phyloP scores from a whole-genome alignment of 108 stramenopile species.

The Cylindrotheca fusiformis region DNA sequence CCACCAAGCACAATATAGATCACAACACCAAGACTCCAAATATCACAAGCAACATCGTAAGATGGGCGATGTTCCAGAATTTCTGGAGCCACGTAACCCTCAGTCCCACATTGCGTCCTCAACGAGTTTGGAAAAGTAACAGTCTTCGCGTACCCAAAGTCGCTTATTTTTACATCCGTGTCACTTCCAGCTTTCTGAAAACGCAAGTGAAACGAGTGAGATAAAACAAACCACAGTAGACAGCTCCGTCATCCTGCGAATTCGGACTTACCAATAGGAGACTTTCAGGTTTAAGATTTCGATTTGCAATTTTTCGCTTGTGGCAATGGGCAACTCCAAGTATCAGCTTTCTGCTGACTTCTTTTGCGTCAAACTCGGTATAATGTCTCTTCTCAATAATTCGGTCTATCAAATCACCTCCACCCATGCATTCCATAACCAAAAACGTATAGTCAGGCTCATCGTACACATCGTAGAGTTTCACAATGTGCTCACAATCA shows the following conservation, averaged over 20 bases:
- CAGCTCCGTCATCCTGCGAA: too few relatives aligned
- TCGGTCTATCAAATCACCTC: constrained; percentile 93
- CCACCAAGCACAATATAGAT: constrained; percentile 93
- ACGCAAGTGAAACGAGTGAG: too few relatives aligned
- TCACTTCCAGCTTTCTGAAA: constrained; percentile 87
- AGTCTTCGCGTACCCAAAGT: constrained; percentile 94
- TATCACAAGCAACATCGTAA: constrained; percentile 81
- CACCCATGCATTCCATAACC: constrained; percentile 75
- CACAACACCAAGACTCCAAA: constrained; percentile 97
- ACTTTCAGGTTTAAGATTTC: constrained; percentile 89
- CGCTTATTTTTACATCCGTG: constrained; percentile 91
- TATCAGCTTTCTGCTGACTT: constrained; percentile 56
- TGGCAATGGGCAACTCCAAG: constrained; percentile 86
- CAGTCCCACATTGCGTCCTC: constrained; percentile 84
- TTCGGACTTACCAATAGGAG: too few relatives aligned
- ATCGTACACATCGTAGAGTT: constrained; percentile 66
- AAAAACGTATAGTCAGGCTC: constrained; percentile 67
- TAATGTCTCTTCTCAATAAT: constrained; percentile 79
- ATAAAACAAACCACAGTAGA: too few relatives aligned
- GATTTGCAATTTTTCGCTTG: constrained; percentile 68
- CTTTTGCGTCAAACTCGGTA: constrained; percentile 70
- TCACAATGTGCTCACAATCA: constrained; percentile 67
- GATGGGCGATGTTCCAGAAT: constrained; percentile 55
- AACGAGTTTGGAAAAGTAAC: constrained; percentile 62
- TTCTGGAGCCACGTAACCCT: constrained; percentile 89